Evolutionary conservation across 371 early-diverging fungal species (phyloP), one percentile per base, ranked within the genome.

Genomic region (Saksenaea oblongispora): DNA sequence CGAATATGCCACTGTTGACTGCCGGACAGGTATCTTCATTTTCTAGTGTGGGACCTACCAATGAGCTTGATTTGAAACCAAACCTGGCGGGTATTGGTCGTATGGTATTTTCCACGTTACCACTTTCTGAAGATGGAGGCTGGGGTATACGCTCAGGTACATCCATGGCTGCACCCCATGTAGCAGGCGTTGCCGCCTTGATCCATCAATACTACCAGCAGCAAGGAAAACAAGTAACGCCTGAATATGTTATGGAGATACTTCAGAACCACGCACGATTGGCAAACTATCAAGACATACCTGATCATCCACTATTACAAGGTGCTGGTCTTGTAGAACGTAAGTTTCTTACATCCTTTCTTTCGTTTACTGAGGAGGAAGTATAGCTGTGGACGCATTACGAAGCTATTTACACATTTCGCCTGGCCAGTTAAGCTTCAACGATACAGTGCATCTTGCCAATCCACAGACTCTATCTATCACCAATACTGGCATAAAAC

Each of bases 241-340:
- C 66, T 28, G 18, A 13, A 34, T 73, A 59, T 54, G 36, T 76
- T 13, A 70, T 68, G 18, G 82, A 81, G 35, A 62, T 75, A 18
- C 65, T 84, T 35, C 82, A 84, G 57, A 92, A 89, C 69, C 75
- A 79, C 24, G 89, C 84, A 17, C 55, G 54, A 14, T 28, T 67
- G 10, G 65, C 78, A 31, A 53, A 61, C 47, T 61, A 65, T 1
- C 70, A 80, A 35, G 62, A 24, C 9, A 10, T 22, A 8, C 76
- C 70, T 57, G 63, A 80, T 15, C 73, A 84, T 62, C 77, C 81
- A 11, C 64, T 77, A 14, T 53, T 68, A 7, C 89, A 92, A 74
- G 95, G 95, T n/a, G 84, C 90, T 39, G 95, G 95, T 18, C 72
- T 95, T 14, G 74, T 95, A 42, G 83, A 93, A 72, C 74, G 79